These are phyloP conservation scores for Euryodendron excelsum DNA, from an alignment of 148 eudicot species.

Conservation along the genomic window DNA sequence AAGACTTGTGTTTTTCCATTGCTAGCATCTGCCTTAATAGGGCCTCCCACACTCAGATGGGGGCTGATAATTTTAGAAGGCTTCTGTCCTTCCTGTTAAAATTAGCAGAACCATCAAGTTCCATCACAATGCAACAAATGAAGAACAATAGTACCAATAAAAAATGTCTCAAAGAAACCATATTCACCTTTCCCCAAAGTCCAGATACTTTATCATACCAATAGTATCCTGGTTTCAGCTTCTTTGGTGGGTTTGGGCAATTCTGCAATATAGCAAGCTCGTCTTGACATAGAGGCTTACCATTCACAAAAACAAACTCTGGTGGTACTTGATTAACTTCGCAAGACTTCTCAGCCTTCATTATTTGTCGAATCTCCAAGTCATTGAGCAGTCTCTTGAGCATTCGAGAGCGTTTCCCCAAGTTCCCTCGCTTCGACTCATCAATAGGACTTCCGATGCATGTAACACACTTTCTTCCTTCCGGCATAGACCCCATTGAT, in stretches of 20 bases:
- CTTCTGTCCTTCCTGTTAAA: constrained; percentile 87
- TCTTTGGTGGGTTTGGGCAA: constrained; percentile 85
- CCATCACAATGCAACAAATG: constrained; percentile 10
- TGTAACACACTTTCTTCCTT: constrained; percentile 93
- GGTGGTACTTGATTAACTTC: constrained; percentile 90
- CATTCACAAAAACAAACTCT: constrained; percentile 76
- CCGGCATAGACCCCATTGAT: constrained; percentile 99
- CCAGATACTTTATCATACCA: constrained; percentile 99
- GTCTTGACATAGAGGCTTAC: constrained; percentile 80
- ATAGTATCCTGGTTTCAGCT: constrained; percentile 85
- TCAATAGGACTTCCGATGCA: constrained; percentile 87
- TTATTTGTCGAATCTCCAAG: constrained; percentile 79
- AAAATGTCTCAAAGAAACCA: neutral
- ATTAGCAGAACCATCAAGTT: constrained; percentile 14
- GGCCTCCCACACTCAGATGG: constrained; percentile 89
- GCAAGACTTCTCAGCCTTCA: constrained; percentile 93
- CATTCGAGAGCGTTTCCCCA: constrained; percentile 93
- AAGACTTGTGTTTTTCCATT: constrained; percentile 88
- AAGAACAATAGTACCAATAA: constrained; percentile 8
- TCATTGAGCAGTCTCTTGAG: constrained; percentile 85
- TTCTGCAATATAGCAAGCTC: constrained; percentile 71
- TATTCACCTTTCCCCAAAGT: constrained; percentile 98
- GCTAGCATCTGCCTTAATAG: constrained; percentile 79
- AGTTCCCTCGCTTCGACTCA: constrained; percentile 72
- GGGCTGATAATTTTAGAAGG: constrained; percentile 85